phyloP scores from a whole-genome alignment of 371 early-diverging fungal species.

The Mucor lusitanicus region DNA sequence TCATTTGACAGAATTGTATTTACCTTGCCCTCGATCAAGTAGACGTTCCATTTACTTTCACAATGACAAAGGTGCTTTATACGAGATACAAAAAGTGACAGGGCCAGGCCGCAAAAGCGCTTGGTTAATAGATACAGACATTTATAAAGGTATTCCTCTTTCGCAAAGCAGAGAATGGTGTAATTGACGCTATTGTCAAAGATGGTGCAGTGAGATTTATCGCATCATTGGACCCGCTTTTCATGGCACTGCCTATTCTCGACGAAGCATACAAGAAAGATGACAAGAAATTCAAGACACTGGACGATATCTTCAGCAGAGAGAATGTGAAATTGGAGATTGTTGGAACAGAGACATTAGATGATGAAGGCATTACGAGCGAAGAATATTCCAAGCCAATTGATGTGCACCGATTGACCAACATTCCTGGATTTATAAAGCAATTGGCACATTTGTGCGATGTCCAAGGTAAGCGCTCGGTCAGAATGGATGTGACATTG shows the following conservation, averaged over 20 bases:
- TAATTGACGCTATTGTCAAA: not conserved
- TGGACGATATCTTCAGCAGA: slow-evolving; percentile 30
- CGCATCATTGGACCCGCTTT: slow-evolving; percentile 27
- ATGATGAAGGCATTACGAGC: not conserved
- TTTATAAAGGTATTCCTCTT: slow-evolving; percentile 15
- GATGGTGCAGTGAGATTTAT: slow-evolving; percentile 31
- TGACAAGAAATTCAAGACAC: slow-evolving; percentile 6
- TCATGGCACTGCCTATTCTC: slow-evolving; percentile 28
- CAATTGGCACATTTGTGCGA: slow-evolving; percentile 30
- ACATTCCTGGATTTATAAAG: slow-evolving; percentile 11
- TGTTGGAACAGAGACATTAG: not conserved
- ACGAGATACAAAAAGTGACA: slow-evolving; percentile 25
- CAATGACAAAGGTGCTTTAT: slow-evolving; percentile 17
- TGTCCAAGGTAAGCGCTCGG: slow-evolving; percentile 16
- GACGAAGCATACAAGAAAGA: slow-evolving; percentile 2
- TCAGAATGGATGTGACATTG: not conserved
- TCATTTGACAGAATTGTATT: slow-evolving; percentile 18
- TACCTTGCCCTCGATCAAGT: slow-evolving; percentile 31
- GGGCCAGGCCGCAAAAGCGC: slow-evolving; percentile 25
- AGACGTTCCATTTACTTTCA: slow-evolving; percentile 21
- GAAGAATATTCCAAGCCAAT: slow-evolving; percentile 1
- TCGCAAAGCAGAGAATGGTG: not conserved
- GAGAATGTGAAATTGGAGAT: slow-evolving; percentile 12
- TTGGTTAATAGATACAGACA: slow-evolving; percentile 17
- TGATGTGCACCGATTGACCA: slow-evolving; percentile 25